These are phyloP conservation scores for Chlorella vulgaris DNA, from an alignment of 139 green algal species.

Conservation along the genomic window DNA sequence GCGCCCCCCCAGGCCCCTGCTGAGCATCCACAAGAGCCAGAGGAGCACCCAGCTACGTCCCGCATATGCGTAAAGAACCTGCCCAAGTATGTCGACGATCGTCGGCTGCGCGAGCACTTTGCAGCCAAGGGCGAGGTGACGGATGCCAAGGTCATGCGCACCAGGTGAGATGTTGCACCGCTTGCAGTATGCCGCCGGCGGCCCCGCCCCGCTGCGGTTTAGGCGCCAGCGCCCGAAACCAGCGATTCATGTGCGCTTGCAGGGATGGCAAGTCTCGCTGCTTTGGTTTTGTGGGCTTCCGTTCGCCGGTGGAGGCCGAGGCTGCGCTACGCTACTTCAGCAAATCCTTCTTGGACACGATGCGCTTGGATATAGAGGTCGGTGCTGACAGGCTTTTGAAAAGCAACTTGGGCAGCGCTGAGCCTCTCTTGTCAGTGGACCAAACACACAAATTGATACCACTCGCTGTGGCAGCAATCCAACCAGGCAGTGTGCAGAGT, in stretches of 20 bases:
- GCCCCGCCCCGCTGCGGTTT: background rate
- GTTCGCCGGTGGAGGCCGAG: conserved; percentile 70
- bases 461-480: too few species aligned
- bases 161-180: conserved; percentile 81
- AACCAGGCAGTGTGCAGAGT: too few species aligned
- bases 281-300: conserved; percentile 96
- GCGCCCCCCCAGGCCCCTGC: background rate
- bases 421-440: too few species aligned
- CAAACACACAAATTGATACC: too few species aligned
- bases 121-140: conserved; percentile 89
- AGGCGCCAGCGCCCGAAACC: background rate
- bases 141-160: conserved; percentile 92
- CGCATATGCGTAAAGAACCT: conserved; percentile 96
- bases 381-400: too few species aligned
- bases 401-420: too few species aligned
- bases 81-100: conserved; percentile 85
- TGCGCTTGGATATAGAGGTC: conserved; percentile 82
- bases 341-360: conserved; percentile 89
- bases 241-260: background rate
- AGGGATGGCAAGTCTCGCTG: conserved; percentile 91
- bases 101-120: conserved; percentile 87
- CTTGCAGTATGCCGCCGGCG: too few species aligned
- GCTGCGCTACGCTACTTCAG: conserved; percentile 88
- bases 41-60: conserved; percentile 38
- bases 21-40: background rate